Base-by-base conservation (phyloP, 75 land plant genomes). In the Gnetum montanum region DNA sequence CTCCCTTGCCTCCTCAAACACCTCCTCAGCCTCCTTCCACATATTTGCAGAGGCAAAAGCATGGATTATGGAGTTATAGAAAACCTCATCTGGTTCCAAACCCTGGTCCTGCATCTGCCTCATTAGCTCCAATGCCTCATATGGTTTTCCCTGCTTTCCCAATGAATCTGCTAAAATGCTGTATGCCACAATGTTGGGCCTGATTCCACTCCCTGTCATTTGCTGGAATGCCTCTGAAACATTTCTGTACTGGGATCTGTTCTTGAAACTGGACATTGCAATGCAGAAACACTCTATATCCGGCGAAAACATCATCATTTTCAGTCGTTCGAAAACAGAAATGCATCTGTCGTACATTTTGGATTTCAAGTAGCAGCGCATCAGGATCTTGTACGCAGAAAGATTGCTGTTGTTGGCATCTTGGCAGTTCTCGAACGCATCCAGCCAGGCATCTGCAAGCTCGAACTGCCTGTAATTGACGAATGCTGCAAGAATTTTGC, bases 271-370 rank as follows among this genome's bases (percentile, higher is more conserved):
- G 23, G 81, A 68, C 79, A 83, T 71, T 10, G 68, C 41, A 18
- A 19, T 33, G 24, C 49, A 46, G 35, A 62, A 72, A 56, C 63
- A 68, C 3, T 22, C 45, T 5, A 69, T 30, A 35, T 83, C 68
- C 13, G 53, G 64, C 33, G 1, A 4, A 35, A 75, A 26, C 4
- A 60, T 57, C 3, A 28, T 36, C 3, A 24, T 36, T 37, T n/a
- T 62, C 86, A 83, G 74, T 29, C 48, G 23, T 8, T 54, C 57
- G 28, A 56, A 76, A n/a, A 61, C 38, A 0, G 38, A 25, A 23
- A 80, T 49, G 2, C 76, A 66, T 60, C 59, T 69, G 36, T 59
- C 60, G 47, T 76, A 76, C 83, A 80, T 76, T 36, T 71, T 76
- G 3, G 67, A 54, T 56, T 64, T 72, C 54, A 76, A 66, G 40